Evolutionary conservation across 148 eudicot species (phyloP).

Genomic region (Rhododendron molle): DNA sequence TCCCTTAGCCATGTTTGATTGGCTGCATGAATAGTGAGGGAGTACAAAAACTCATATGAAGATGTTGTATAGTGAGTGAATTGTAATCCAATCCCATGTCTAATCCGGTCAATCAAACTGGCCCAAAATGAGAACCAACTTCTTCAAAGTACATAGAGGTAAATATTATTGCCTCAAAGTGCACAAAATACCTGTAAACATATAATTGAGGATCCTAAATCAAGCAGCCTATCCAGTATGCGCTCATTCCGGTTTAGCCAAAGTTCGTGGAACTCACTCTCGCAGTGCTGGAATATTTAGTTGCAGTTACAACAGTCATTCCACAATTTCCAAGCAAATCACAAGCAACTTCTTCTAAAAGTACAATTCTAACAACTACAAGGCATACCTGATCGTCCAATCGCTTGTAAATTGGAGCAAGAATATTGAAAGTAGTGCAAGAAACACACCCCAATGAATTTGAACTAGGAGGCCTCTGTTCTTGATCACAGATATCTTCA

Average conservation of each 20-base stretch:
- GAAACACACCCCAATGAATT: constrained; percentile 18
- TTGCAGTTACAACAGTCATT: background rate
- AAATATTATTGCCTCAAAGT: background rate
- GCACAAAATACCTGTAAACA: constrained; percentile 35
- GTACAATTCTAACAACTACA: background rate
- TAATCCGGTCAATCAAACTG: background rate
- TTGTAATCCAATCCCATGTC: background rate
- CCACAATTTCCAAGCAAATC: background rate
- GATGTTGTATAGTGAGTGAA: background rate
- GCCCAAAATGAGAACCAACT: background rate
- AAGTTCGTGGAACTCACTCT: constrained; percentile 35
- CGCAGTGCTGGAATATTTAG: constrained; percentile 25
- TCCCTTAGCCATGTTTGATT: background rate
- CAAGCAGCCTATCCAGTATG: constrained; percentile 38
- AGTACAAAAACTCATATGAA: background rate
- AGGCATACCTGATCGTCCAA: constrained; percentile 31
- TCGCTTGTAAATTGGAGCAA: constrained; percentile 56
- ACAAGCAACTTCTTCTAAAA: background rate
- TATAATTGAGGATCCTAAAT: constrained; percentile 38
- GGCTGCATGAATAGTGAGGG: background rate
- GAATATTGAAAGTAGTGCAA: constrained; percentile 47
- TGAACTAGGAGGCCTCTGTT: background rate
- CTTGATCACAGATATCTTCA: background rate
- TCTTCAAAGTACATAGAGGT: background rate
- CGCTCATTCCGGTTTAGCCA: constrained; percentile 38